Conservation (phyloP, 768 basidiomycete genomes). For the Suillus subaureus region DNA sequence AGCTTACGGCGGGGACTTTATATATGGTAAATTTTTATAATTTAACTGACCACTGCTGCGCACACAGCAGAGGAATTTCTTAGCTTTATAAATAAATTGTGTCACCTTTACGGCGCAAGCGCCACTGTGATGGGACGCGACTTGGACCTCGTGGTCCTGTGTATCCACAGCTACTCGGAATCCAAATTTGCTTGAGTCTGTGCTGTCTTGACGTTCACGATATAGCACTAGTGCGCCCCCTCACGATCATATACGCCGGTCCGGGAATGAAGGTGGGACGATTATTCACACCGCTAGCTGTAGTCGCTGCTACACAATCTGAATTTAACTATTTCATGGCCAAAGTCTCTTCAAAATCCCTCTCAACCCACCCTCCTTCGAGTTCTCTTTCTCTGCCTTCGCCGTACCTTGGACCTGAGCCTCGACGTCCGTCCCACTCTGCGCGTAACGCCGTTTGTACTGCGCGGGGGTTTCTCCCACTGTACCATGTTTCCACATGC, state of each 20-base stretch:
- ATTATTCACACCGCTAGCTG: not conserved
- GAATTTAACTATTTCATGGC: not conserved
- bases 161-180: not conserved
- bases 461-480: conserved; percentile 70
- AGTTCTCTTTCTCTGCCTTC: not conserved
- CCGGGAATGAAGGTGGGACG: not conserved
- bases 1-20: not conserved
- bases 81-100: not conserved
- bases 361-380: not conserved
- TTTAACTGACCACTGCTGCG: not conserved
- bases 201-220: not conserved
- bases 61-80: not conserved
- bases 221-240: no score
- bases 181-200: not conserved
- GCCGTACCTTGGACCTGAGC: not conserved
- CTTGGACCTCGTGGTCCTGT: not conserved
- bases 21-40: not conserved
- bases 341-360: conserved; percentile 8
- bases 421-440: not conserved
- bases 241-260: not conserved
- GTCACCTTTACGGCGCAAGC: not conserved
- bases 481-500: conserved; percentile 71
- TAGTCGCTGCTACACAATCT: not conserved
- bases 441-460: conserved; percentile 72
- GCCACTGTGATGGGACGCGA: not conserved